These are phyloP conservation scores for Neonectria sp. DNA, from an alignment of 2,329 filamentous ascomycete species.

Conservation along the genomic window DNA sequence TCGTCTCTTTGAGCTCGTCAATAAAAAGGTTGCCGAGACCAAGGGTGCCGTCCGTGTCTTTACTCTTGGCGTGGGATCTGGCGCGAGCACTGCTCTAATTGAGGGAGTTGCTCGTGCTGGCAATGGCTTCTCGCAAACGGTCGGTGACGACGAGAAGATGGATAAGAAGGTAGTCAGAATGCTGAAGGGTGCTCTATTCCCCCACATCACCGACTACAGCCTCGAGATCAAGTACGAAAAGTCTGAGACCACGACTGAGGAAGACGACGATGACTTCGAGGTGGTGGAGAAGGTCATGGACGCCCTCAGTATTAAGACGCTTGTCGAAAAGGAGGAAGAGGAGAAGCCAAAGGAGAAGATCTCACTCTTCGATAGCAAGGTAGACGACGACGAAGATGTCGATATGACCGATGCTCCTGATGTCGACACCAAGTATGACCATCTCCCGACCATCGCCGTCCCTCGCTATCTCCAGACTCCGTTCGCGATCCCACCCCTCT, in stretches of 20 bases:
- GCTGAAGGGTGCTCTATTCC: constrained; percentile 79
- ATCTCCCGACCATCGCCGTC: constrained; percentile 65
- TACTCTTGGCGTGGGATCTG: constrained; percentile 67
- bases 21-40: constrained; percentile 55
- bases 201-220: constrained; percentile 75
- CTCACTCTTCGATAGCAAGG: constrained; percentile 71
- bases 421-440: constrained; percentile 57
- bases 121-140: constrained; percentile 73
- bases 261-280: constrained; percentile 70
- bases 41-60: constrained; percentile 66
- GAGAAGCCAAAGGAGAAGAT: constrained; percentile 55
- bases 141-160: constrained; percentile 75
- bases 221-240: constrained; percentile 73
- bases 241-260: constrained; percentile 10
- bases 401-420: constrained; percentile 43
- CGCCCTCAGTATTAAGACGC: constrained; percentile 57
- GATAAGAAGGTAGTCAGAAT: constrained; percentile 80
- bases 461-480: constrained; percentile 78
- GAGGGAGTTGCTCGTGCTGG: constrained; percentile 69
- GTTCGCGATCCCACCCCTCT: constrained; percentile 73
- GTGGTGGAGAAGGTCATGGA: constrained; percentile 72
- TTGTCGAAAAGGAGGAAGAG: constrained; percentile 30
- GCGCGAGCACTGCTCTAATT: constrained; percentile 66
- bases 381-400: constrained; percentile 60
- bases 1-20: constrained; percentile 61